Base-by-base conservation (phyloP, 106 monocot species). In the Alisma plantagoaquatica region DNA sequence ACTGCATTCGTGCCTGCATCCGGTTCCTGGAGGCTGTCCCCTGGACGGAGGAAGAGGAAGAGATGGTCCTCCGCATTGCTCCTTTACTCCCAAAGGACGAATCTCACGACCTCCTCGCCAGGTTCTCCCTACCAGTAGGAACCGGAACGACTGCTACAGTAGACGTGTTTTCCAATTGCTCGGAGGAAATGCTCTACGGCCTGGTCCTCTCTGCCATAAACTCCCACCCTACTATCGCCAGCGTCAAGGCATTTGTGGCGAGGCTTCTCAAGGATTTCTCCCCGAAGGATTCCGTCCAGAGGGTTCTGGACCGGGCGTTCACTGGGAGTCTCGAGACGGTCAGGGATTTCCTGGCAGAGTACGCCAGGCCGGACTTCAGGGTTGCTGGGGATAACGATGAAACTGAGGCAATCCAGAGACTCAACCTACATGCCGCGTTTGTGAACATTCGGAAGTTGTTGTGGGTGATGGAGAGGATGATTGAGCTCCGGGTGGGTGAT, bases 381-480 rank as follows among this genome's bases (percentile, higher is more conserved):
- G 75, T 87, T 2, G 51, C 82, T 0, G 80, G 75, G n/a, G 80
- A 88, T 26, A 67, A 81, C 23, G 94, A 88, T 16, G 88, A 96
- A 75, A 84, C 78, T 16, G 94, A 96, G 73, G 94, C 94, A 1
- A 81, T 88, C 14, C 94, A 96, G 61, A 75, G 78, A 67, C 28
- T 91, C 57, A 84, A 78, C 21, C 43, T 96, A 29, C 88, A 88
- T 8, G 58, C 72, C 0, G 88, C 94, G 5, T 55, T 75, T 46
- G 62, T 78, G 52, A 88, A 81, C 30, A 70, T 53, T 0, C 70
- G 78, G 56, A 80, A 84, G 53, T 46, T 96, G 61, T 64, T 78
- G 41, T 96, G 94, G 94, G 29, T 88, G 21, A 72, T 96, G 42
- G 94, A 96, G 66, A 66, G 94, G 59, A 84, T 88, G 88, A 74